A percentile compares a stretch with the other conserved stretches of the same genome.
phyloP scores from a whole-genome alignment of 2,329 filamentous ascomycete species.

The Phaeosphaeria sp. region DNA sequence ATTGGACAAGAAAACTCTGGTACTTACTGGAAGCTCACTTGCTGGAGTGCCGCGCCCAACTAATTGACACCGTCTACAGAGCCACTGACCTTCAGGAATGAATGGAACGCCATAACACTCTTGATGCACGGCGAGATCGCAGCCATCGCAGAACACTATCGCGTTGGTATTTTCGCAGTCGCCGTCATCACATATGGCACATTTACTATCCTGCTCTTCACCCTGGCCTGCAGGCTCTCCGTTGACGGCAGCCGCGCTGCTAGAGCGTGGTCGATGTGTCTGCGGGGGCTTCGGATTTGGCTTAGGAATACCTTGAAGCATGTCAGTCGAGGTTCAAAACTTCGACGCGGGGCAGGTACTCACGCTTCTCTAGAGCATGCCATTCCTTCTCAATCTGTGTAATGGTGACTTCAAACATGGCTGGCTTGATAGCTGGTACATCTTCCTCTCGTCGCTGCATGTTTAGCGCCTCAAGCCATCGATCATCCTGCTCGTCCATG shows the following conservation, averaged over 20 bases:
- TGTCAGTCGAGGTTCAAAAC: constrained; percentile 3
- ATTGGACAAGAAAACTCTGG: background rate
- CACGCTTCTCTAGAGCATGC: constrained; percentile 90
- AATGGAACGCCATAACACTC: constrained; percentile 99
- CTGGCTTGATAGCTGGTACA: constrained; percentile 84
- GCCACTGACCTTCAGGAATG: constrained; percentile 98
- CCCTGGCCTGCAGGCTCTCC: constrained; percentile 81
- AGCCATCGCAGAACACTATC: constrained; percentile 98
- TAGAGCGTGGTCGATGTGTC: constrained; percentile 89
- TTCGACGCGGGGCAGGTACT: constrained; percentile 12
- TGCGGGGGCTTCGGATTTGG: constrained; percentile 95
- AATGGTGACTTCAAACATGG: constrained; percentile 96
- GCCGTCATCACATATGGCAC: constrained; percentile 97
- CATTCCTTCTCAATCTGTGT: constrained; percentile 99
- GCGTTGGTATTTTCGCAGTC: constrained; percentile 99
- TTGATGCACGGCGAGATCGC: constrained; percentile 95
- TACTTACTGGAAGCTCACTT: constrained; percentile 52
- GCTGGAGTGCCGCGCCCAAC: constrained; percentile 89
- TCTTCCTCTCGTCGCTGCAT: constrained; percentile 73
- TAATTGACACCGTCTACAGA: constrained; percentile 94
- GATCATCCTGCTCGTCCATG: constrained; percentile 99
- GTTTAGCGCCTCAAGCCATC: constrained; percentile 91
- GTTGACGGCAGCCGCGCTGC: constrained; percentile 93
- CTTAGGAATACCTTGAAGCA: constrained; percentile 74
- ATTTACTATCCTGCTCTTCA: constrained; percentile 96